Base-by-base conservation (phyloP, 306 rosid genomes). In the Purshia tridentata region DNA sequence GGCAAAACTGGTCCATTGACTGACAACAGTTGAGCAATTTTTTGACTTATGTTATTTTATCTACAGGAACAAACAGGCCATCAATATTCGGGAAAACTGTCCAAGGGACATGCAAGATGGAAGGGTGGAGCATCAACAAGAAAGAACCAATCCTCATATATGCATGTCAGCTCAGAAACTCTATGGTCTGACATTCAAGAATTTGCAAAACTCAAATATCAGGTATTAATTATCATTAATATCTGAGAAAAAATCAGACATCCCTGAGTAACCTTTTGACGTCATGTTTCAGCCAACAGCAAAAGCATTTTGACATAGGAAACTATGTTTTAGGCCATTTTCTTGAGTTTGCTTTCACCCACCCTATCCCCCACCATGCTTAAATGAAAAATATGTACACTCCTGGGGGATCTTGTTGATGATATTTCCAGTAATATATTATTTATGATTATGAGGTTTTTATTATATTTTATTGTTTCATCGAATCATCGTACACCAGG, bases 171-270 rank as follows among this genome's bases (percentile, higher is more conserved):
- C 89, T 89, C 98, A 35, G 96, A 95, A 66, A 74, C 85, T 62
- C 87, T 95, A 14, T 95, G 98, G 99, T 80, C 85, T 46, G 98
- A 90, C 67, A 82, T 95, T 83, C 77, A 86, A 81, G 88, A 86
- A 81, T 95, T 95, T 60, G 87, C 98, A 40, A 87, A 75, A 75
- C 81, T 88, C 76, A 95, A 95, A 75, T 95, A 88, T 69, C 88
- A 88, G 99, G 99, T 95, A 87, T 61, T 49, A 45, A 44, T 70
- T 77, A 65, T 77, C 70, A 23, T 55, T 13, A 40, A 58, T 44
- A 5, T 13, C 18, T 9, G 56, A 51, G 22, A 51, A 42, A 23
- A 9, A 54, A 11, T 70, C 12, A 15, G 22, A 70, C 40, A 19
- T 70, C 16, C 42, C 49, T 6, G 5, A 19, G 12, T 41, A 54